phyloP scores from a whole-genome alignment of 2,329 filamentous ascomycete genomes.

The Stemphylium vesicarium region DNA sequence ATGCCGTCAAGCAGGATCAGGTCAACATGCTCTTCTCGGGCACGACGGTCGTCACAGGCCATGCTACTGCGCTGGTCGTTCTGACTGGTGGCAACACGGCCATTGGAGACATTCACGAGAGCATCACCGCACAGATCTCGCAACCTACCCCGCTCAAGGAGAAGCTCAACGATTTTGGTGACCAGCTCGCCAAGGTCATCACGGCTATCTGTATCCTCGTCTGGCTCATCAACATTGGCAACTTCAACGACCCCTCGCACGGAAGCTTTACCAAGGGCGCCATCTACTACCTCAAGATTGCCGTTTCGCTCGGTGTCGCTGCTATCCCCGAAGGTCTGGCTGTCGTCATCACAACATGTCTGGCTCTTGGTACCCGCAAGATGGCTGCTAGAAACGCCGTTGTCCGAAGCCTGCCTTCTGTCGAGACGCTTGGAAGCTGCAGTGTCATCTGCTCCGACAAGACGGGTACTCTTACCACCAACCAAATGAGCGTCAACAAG shows the following conservation, averaged over 20 bases:
- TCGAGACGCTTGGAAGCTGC: conserved; percentile 97
- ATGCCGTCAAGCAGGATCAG: conserved; percentile 96
- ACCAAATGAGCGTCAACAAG: conserved; percentile 98
- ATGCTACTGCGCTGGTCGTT: conserved; percentile 88
- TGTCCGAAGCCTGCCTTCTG: conserved; percentile 92
- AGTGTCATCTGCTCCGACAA: conserved; percentile 99
- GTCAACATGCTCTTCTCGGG: conserved; percentile 98
- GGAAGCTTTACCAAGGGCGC: conserved; percentile 95
- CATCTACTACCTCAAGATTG: conserved; percentile 99
- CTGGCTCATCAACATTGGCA: conserved; percentile 97
- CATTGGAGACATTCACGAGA: conserved; percentile 98
- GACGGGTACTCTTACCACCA: conserved; percentile 96
- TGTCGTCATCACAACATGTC: conserved; percentile 97
- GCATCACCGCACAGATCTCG: conserved; percentile 96
- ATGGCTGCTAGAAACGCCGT: conserved; percentile 99
- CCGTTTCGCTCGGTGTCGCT: conserved; percentile 95
- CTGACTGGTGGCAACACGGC: conserved; percentile 89
- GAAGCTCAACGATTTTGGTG: conserved; percentile 98
- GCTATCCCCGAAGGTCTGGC: conserved; percentile 97
- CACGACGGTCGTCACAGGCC: conserved; percentile 93
- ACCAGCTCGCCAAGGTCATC: conserved; percentile 95
- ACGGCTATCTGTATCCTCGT: conserved; percentile 95
- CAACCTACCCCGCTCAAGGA: conserved; percentile 97
- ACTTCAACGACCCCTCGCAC: conserved; percentile 94
- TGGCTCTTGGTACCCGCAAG: conserved; percentile 93